Evolutionary conservation across 176 grass and related monocot species (phyloP), one percentile per base, ranked within the genome.

Genomic region (Oryza nivara): DNA sequence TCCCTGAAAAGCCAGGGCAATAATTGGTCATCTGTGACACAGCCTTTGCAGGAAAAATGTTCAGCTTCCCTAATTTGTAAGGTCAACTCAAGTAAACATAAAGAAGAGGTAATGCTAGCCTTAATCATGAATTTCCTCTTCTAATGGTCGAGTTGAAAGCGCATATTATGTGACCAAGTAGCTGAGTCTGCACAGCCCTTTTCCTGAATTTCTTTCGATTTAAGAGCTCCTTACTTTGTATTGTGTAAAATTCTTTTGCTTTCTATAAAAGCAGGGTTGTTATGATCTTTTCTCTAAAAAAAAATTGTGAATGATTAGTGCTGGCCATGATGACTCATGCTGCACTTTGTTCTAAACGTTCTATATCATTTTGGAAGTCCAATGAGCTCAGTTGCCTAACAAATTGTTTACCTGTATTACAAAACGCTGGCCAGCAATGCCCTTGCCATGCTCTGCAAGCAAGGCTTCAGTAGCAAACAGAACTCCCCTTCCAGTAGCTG

Each of bases 401-500:
- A 75, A 56, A 68, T 15, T 8, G 38, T 88, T 84, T 83, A 99
- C 96, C 91, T 99, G 96, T 80, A 99, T 99, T 35, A 99, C 86
- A 25, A 96, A 96, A 60, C 93, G 85, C 82, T 96, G 96, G 71
- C 79, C 95, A 86, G 90, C 69, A 79, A 97, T 92, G 61, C 75
- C 65, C 79, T 97, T 97, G 65, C 88, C 95, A 89, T 97, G 84
- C 78, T 97, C 96, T 72, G 89, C 89, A 70, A 99, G 89, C 60
- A 99, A 81, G 8, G 93, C 96, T 86, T 99, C 86, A 69, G 96
- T 92, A 44, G 89, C 96, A 76, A 99, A 99, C 45, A 99, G 70
- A 81, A 99, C 93, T 46, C 95, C 95, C 72, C 92, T 94, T 89
- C 95, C 95, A 3, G 95, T 97, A 22, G 95, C 95, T 64, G 95